A percentile compares a stretch with the other conserved stretches of the same genome.
phyloP scores from a whole-genome alignment of 495 filamentous ascomycete genomes.

The Cladorrhinum samala region DNA sequence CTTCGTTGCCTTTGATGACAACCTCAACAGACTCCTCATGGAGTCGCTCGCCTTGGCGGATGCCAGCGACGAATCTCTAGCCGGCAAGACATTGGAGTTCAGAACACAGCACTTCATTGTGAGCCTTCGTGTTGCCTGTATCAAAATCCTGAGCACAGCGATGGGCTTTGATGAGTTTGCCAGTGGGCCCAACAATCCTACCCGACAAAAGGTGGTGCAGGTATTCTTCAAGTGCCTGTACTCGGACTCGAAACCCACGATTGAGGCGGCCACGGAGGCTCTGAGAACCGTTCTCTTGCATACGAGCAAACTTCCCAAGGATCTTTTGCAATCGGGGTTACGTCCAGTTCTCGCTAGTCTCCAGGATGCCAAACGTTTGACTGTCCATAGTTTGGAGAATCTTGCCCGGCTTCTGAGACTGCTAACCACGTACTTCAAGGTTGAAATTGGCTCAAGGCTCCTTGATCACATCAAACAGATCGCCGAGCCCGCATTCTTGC shows the following conservation, averaged over 20 bases:
- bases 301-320: slow-evolving; percentile 89
- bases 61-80: slow-evolving; percentile 82
- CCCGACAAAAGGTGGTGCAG: slow-evolving; percentile 76
- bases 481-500: slow-evolving; percentile 69
- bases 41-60: slow-evolving; percentile 91
- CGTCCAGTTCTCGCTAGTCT: slow-evolving; percentile 93
- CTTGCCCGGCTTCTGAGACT: slow-evolving; percentile 81
- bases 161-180: slow-evolving; percentile 87
- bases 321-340: slow-evolving; percentile 87
- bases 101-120: slow-evolving; percentile 86
- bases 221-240: slow-evolving; percentile 98
- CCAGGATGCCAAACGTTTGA: slow-evolving; percentile 86
- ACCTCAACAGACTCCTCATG: slow-evolving; percentile 80
- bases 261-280: slow-evolving; percentile 87
- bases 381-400: slow-evolving; percentile 83
- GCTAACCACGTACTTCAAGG: slow-evolving; percentile 97
- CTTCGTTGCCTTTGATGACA: slow-evolving; percentile 83
- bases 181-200: slow-evolving; percentile 59
- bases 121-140: slow-evolving; percentile 86
- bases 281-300: slow-evolving; percentile 77
- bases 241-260: slow-evolving; percentile 82
- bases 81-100: slow-evolving; percentile 79
- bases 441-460: slow-evolving; percentile 87
- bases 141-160: slow-evolving; percentile 84
- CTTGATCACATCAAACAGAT: slow-evolving; percentile 90